These are phyloP conservation scores for Russula lepida DNA, from an alignment of 768 basidiomycete species.

Conservation along the genomic window DNA sequence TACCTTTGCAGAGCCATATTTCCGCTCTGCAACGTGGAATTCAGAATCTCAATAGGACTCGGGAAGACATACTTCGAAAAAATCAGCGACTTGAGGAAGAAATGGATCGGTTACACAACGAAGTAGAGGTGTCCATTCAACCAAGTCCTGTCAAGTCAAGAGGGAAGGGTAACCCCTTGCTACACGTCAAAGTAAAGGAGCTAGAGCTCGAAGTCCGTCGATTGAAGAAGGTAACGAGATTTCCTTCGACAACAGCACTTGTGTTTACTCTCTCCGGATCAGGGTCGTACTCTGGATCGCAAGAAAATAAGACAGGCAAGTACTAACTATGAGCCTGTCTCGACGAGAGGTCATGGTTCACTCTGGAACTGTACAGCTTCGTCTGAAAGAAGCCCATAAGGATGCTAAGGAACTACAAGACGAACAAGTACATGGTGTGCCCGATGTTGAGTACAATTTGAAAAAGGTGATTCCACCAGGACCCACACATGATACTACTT, in stretches of 20 bases:
- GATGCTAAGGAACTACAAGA: constrained; percentile 35
- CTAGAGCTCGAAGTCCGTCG: constrained; percentile 22
- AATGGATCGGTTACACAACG: constrained; percentile 7
- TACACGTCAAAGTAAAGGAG: constrained; percentile 21
- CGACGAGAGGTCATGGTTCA: background rate
- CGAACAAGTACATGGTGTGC: constrained; percentile 25
- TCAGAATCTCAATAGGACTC: background rate
- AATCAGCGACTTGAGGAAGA: constrained; percentile 4
- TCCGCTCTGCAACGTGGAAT: constrained; percentile 8
- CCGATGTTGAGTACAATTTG: constrained; percentile 33
- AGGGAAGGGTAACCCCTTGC: constrained; percentile 1
- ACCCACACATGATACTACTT: background rate
- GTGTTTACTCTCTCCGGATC: background rate
- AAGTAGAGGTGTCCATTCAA: background rate
- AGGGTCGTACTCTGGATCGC: constrained; percentile 17
- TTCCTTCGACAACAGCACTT: background rate
- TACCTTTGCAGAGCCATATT: constrained; percentile 2
- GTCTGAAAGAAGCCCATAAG: constrained; percentile 28
- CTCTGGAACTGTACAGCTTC: constrained; percentile 22
- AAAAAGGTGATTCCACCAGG: constrained; percentile 30
- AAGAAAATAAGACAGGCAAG: constrained; percentile 7
- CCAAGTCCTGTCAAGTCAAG: constrained; percentile 2
- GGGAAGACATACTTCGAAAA: background rate
- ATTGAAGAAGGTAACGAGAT: constrained; percentile 25
- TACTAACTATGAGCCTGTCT: background rate